A percentile compares a stretch with the other conserved stretches of the same genome.
These are phyloP conservation scores for Mycena citricolor DNA, from an alignment of 1,284 basidiomycete species.

Conservation along the genomic window DNA sequence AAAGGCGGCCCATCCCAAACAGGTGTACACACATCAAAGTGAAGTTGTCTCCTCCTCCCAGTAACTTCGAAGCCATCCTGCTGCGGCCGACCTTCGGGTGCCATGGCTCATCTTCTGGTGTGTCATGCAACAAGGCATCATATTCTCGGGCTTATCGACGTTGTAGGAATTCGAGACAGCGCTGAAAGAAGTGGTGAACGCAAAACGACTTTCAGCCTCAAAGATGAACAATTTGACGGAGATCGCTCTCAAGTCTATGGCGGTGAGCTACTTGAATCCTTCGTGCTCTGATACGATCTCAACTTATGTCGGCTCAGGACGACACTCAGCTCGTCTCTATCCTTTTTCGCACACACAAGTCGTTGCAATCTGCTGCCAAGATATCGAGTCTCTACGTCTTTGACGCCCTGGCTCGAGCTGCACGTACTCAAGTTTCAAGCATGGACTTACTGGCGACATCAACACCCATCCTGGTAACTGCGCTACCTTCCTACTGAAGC, in stretches of 20 bases:
- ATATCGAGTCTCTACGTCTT: slow-evolving; percentile 87
- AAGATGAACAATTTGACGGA: slow-evolving; percentile 78
- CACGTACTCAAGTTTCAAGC: slow-evolving; percentile 67
- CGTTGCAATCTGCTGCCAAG: slow-evolving; percentile 64
- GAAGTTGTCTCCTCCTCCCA: background rate
- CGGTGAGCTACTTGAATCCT: slow-evolving; percentile 48
- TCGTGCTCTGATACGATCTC: slow-evolving; percentile 2
- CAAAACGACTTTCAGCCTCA: slow-evolving; percentile 80
- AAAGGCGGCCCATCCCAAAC: slow-evolving; percentile 10
- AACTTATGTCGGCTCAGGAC: slow-evolving; percentile 43
- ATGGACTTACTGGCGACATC: slow-evolving; percentile 54
- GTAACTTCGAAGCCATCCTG: too few species aligned
- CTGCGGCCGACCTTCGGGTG: background rate
- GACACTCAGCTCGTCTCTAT: slow-evolving; percentile 85
- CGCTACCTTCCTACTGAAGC: slow-evolving; percentile 80
- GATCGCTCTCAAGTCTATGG: slow-evolving; percentile 69
- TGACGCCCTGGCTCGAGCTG: slow-evolving; percentile 85
- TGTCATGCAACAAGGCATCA: slow-evolving; percentile 1
- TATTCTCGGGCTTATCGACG: slow-evolving; percentile 6
- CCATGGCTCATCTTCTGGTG: slow-evolving; percentile 15
- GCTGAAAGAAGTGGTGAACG: slow-evolving; percentile 75
- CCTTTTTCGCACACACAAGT: slow-evolving; percentile 83
- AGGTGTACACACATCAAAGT: slow-evolving; percentile 9
- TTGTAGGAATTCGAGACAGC: slow-evolving; percentile 74
- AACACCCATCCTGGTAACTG: slow-evolving; percentile 65